Evolutionary conservation across 495 filamentous ascomycete genomes (phyloP), one percentile per base, ranked within the genome.

Genomic region (Hyphodiscus hymeniophilus): DNA sequence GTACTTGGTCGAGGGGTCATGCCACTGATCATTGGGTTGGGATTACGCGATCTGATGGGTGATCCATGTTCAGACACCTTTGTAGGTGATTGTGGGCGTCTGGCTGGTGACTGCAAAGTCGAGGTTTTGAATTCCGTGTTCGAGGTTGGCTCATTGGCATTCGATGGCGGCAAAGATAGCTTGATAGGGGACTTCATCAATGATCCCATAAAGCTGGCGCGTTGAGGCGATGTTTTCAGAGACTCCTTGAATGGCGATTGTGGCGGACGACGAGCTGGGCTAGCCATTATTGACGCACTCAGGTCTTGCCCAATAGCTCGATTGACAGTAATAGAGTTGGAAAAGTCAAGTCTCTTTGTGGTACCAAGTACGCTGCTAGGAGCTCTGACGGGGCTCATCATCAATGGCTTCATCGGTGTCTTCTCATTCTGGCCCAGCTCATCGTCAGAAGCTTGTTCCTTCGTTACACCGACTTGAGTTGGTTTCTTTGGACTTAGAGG

Each of bases 401-500:
- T 65, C 47, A 75, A 56, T 3, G 69, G 63, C 47, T 68, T 65
- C 13, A 73, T 62, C 5, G 67, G 67, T 1, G 66, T 63, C 42
- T 75, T 73, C 52, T 75, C 73, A 16, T 65, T 60, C 8, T 65
- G 66, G n/a, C 67, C 71, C 16, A 77, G 65, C 53, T 79, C 75
- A 43, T 77, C 74, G 30, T 78, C 73, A 5, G 73, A 74, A 15
- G 63, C 61, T 16, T 50, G 38, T 16, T 68, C 62, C 22, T 51
- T 57, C 15, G 51, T 42, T 7, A 49, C 52, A 10, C 52, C 38
- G 42, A 77, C 58, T 62, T 76, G 70, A 35, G 67, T 74, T 55
- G 72, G 65, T 63, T 79, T 79, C 67, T 75, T 79, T 60, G 75
- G 75, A 59, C 73, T 76, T 31, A 79, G 62, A 18, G 66, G 66